A percentile compares a stretch with the other conserved stretches of the same genome.
Conservation (phyloP, 73 alveolate species). For the Tetrahymena borealis region DNA sequence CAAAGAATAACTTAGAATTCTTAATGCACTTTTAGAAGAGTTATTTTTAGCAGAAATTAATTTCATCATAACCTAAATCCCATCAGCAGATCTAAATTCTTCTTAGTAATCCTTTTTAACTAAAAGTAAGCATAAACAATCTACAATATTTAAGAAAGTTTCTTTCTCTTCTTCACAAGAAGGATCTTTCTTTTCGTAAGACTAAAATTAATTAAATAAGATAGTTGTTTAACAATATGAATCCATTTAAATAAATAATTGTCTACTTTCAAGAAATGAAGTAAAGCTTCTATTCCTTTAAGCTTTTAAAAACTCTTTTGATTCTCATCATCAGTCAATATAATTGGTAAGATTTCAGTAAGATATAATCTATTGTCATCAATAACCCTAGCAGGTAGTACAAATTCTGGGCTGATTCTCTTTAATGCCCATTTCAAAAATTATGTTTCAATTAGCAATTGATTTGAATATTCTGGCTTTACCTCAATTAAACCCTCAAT, state of each 20-base stretch:
- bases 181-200: neutral
- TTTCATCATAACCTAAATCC: neutral
- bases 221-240: neutral
- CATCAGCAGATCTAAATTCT: neutral
- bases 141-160: neutral
- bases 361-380: neutral
- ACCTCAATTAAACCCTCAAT: neutral
- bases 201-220: neutral
- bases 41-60: neutral
- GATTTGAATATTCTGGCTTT: neutral
- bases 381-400: neutral
- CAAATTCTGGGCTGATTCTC: neutral
- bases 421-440: neutral
- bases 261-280: neutral
- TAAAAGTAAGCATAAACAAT: neutral
- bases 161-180: neutral
- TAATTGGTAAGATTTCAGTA: neutral
- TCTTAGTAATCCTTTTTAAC: neutral
- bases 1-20: neutral
- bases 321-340: neutral
- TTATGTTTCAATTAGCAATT: neutral
- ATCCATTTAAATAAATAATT: neutral
- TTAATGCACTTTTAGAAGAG: neutral
- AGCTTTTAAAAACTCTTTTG: neutral
- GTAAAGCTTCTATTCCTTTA: neutral